phyloP scores from a whole-genome alignment of 371 early-diverging fungal genomes.

The Actinomucor elegans region DNA sequence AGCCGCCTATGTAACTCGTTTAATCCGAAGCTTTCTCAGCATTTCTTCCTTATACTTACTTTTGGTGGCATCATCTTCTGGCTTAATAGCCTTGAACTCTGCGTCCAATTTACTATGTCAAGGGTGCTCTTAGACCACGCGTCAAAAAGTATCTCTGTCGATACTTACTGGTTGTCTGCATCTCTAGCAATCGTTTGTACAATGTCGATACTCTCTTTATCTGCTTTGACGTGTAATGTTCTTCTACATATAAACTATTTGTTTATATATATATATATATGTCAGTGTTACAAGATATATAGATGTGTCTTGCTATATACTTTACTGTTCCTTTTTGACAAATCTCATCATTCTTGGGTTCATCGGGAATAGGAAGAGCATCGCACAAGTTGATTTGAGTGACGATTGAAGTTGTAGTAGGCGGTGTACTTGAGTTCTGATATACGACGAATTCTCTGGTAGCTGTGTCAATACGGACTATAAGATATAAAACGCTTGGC shows the following conservation, averaged over 20 bases:
- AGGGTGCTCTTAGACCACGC: not conserved
- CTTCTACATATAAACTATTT: slow-evolving; percentile 27
- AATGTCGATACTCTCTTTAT: not conserved
- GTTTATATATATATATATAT: not conserved
- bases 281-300: not conserved
- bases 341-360: slow-evolving; percentile 14
- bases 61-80: slow-evolving; percentile 23
- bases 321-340: slow-evolving; percentile 28
- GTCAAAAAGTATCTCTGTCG: not conserved
- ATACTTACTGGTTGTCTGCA: slow-evolving; percentile 16
- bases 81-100: slow-evolving; percentile 17
- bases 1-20: slow-evolving; percentile 15
- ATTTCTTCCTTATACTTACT: slow-evolving; percentile 18
- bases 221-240: slow-evolving; percentile 8
- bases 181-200: slow-evolving; percentile 32
- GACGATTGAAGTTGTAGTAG: slow-evolving; percentile 9
- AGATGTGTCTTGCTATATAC: too few relatives aligned
- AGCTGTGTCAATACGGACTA: not conserved
- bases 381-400: slow-evolving; percentile 30
- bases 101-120: slow-evolving; percentile 5
- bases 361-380: slow-evolving; percentile 18
- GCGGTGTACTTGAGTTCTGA: slow-evolving; percentile 17
- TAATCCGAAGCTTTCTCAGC: not conserved
- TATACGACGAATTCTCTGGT: slow-evolving; percentile 21
- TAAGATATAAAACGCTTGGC: too few relatives aligned